phyloP scores from a whole-genome alignment of 177 flowering plant species.

The Vitis hybrid region DNA sequence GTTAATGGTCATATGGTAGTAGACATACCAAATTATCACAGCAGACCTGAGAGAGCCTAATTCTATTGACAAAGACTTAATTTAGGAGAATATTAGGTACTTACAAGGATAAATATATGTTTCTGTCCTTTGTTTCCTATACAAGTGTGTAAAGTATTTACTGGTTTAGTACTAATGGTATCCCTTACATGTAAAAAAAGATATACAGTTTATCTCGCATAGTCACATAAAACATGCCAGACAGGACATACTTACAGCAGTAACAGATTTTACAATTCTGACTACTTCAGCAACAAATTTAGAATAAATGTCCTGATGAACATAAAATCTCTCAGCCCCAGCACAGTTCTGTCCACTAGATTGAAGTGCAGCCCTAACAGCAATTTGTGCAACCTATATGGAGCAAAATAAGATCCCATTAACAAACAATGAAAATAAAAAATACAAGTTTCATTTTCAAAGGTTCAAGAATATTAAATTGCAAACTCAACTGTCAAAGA shows the following conservation, averaged over 20 bases:
- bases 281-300: constrained; percentile 78
- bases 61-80: too few relatives aligned
- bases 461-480: not conserved
- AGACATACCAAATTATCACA: too few relatives aligned
- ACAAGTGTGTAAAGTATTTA: too few relatives aligned
- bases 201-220: not conserved
- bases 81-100: too few relatives aligned
- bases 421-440: not conserved
- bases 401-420: constrained; percentile 2
- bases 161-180: too few relatives aligned
- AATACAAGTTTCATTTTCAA: not conserved
- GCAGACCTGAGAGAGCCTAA: too few relatives aligned
- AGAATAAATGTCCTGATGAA: constrained; percentile 72
- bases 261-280: constrained; percentile 80
- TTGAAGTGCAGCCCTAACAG: constrained; percentile 90
- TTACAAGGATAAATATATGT: too few relatives aligned
- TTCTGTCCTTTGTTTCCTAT: too few relatives aligned
- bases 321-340: constrained; percentile 99
- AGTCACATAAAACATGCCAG: not conserved
- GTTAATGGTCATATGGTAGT: too few relatives aligned
- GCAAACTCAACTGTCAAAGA: not conserved
- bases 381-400: constrained; percentile 88
- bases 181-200: too few relatives aligned
- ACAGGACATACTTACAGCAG: constrained; percentile 63
- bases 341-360: constrained; percentile 99